These are phyloP conservation scores for Mitragyna speciosa DNA, from an alignment of 257 asterid species.

Conservation along the genomic window DNA sequence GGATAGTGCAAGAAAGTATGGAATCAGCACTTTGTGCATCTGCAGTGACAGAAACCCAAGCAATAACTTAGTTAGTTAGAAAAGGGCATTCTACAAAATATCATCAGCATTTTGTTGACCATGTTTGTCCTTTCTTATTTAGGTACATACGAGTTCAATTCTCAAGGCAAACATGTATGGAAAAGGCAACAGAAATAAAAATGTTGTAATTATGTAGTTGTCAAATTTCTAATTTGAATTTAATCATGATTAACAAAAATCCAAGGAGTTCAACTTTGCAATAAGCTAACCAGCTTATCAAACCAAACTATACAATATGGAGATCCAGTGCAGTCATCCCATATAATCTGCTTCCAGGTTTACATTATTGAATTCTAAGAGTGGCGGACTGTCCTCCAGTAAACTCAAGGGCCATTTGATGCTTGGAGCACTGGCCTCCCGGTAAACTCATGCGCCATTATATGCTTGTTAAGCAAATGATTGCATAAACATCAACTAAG, in stretches of 20 bases:
- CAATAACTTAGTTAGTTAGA: not conserved
- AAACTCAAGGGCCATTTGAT: not conserved
- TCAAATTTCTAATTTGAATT: not conserved
- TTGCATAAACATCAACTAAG: not conserved
- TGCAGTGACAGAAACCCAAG: slow-evolving; percentile 32
- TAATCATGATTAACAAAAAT: not conserved
- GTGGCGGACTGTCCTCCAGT: not conserved
- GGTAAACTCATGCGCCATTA: not conserved
- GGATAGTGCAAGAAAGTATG: slow-evolving; percentile 73
- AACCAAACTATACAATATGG: not conserved
- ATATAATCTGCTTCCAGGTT: not conserved
- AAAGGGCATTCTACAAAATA: not conserved
- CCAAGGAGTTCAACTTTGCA: not conserved
- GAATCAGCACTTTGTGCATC: slow-evolving; percentile 94
- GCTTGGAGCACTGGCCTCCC: not conserved
- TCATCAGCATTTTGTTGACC: not conserved
- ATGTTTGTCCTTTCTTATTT: not conserved
- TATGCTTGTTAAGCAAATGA: not conserved
- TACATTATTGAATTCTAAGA: not conserved
- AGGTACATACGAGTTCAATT: not conserved
- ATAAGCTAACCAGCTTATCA: not conserved
- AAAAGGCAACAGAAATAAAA: not conserved
- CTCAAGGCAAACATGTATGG: not conserved
- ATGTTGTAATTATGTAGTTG: not conserved
- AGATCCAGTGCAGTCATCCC: not conserved